Percentiles rank a stretch among this genome's conserved stretches.
Conservation (phyloP, 192 early-diverging fungal species). For the Funneliformis mosseae region DNA sequence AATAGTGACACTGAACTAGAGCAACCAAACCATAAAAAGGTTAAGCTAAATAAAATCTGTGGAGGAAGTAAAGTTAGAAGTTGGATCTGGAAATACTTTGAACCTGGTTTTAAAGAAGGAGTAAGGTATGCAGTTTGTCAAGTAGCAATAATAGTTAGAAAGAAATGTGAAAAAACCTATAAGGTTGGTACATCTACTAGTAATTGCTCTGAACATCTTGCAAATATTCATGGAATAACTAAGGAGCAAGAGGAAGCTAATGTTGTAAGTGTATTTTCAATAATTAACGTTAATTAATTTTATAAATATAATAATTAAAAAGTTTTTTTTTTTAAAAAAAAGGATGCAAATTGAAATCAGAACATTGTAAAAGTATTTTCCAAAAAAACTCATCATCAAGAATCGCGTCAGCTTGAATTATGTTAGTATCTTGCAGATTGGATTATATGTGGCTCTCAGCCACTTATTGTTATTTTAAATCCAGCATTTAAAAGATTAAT, state of each 20-base stretch:
- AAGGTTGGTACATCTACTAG: neutral
- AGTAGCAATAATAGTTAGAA: neutral
- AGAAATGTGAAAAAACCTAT: neutral
- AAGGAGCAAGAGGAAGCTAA: neutral
- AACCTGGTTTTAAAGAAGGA: neutral
- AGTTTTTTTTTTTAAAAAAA: too few species aligned
- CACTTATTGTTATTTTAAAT: neutral
- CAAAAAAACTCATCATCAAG: too few species aligned
- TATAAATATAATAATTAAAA: neutral
- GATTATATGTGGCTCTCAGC: neutral
- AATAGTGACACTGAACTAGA: too few species aligned
- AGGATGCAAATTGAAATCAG: too few species aligned
- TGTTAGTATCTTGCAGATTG: neutral
- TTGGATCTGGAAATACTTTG: conserved; percentile 2
- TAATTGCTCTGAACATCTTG: neutral
- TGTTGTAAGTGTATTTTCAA: neutral
- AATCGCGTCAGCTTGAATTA: neutral
- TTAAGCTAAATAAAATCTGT: neutral
- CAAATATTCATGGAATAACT: neutral
- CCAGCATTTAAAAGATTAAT: neutral
- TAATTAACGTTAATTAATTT: neutral
- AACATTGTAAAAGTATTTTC: too few species aligned
- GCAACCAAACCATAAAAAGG: neutral
- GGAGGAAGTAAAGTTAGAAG: neutral
- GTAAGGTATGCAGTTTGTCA: neutral